Evolutionary conservation across 1,139 yeast genomes (phyloP), one percentile per base, ranked within the genome.

Genomic region (Scheffersomyces illinoinensis): DNA sequence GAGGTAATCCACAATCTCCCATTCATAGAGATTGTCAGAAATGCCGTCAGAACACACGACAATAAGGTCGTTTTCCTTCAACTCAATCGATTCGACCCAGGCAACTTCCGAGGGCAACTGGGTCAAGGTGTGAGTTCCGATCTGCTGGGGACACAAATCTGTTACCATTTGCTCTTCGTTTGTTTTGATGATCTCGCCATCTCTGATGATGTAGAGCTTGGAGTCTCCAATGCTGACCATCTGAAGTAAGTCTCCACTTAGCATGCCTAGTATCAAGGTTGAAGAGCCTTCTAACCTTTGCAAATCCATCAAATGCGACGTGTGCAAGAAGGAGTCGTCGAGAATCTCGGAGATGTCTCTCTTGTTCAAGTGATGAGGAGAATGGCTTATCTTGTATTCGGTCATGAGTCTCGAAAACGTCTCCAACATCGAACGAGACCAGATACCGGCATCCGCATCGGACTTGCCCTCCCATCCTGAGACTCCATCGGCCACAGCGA

Each of bases 401-500:
- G 85, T 77, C 76, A 84, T 78, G 52, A 82, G 72, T 33, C 86
- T 65, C 66, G 84, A 77, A 59, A 82, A 72, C 17, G 86, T 83
- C 66, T 85, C 88, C 53, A 85, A 71, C 78, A 85, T 81, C 1
- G 85, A 77, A 57, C 89, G 73, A 3, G 88, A 81, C 87, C 88
- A 85, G 17, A 84, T 75, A 0, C 88, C 87, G 8, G 81, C 76
- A 70, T 83, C 75, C 64, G 72, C 73, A 1, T 59, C 62, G 17
- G 80, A 71, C 62, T 79, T 70, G 64, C 79, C 71, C 73, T 83
- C 84, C 89, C 89, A 85, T 2, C 88, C 88, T 39, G 85, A 80
- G 8, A 85, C 87, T 0, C 89, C 89, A 67, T 85, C 89, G 2
- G 89, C 89, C 8, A 85, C 79, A 0, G 86, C 89, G 56, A 85